Evolutionary conservation across 331 rosid genomes (phyloP), one percentile per base, ranked within the genome.

Genomic region (Rhamnella rubrinervis): DNA sequence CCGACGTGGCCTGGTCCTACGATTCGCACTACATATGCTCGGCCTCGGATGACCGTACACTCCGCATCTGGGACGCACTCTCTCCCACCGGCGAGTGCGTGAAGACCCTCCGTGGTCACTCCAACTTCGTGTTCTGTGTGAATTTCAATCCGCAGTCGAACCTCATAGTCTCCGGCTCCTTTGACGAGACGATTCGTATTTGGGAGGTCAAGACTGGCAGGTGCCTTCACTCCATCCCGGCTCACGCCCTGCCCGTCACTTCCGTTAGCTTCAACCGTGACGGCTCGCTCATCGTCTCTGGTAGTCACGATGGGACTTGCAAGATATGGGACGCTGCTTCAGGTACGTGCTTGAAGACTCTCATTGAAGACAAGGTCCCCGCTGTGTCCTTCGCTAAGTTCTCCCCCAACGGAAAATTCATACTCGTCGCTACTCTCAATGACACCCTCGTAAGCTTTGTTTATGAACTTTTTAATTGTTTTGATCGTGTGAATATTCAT

Each of bases 171-270:
- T 93, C 97, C 11, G 97, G 97, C 2, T 88, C 96, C 6, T 93
- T 91, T 40, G 98, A 93, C 58, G 97, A 91, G 25, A 85, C 84
- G 12, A 40, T 93, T 58, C 85, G 97, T 39, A 77, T 93, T 59
- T 93, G 98, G 98, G 98, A 93, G 82, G 98, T 84, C 20, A 93
- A 88, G 88, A 91, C 98, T 0, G 96, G 98, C 0, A 87, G 44
- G 75, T 88, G 95, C 78, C 70, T 85, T 39, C 95, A 84, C 53
- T 57, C 60, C 18, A 84, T 91, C 31, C 57, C 19, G 59, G 98
- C 82, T n/a, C 98, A 91, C 73, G 16, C 88, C 23, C 81, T 87
- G 84, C 98, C 98, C 1, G 86, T 91, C 2, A 91, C 98, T 20
- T 93, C 97, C 39, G 97, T 87, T 8, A 81, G 85, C 70, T 93